These are phyloP conservation scores for Trichoderma endophyticum DNA, from an alignment of 2,329 filamentous ascomycete species.

Conservation along the genomic window DNA sequence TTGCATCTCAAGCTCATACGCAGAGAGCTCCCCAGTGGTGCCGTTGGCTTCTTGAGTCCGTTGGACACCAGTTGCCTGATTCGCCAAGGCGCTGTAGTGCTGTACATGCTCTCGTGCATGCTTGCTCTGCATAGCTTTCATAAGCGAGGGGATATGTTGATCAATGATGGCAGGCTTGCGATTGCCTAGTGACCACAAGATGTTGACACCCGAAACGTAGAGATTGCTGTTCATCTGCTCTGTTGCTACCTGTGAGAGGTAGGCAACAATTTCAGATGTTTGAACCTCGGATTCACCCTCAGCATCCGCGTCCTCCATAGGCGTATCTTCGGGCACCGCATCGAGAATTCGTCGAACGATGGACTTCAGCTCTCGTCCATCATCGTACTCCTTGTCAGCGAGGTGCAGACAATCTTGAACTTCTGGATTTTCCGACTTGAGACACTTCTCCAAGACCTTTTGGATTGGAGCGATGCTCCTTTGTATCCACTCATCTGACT, in stretches of 20 bases:
- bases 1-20: constrained; percentile 82
- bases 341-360: constrained; percentile 81
- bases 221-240: constrained; percentile 80
- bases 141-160: constrained; percentile 78
- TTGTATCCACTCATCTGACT: constrained; percentile 86
- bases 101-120: constrained; percentile 90
- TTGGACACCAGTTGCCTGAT: constrained; percentile 45
- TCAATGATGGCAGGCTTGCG: constrained; percentile 86
- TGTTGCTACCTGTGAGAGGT: constrained; percentile 79
- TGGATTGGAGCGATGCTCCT: constrained; percentile 74
- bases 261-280: constrained; percentile 82
- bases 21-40: constrained; percentile 56
- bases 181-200: constrained; percentile 86
- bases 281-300: constrained; percentile 80
- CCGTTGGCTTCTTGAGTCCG: constrained; percentile 54
- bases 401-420: constrained; percentile 89
- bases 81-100: constrained; percentile 61
- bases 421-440: constrained; percentile 85
- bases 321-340: constrained; percentile 73
- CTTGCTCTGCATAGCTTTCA: constrained; percentile 91
- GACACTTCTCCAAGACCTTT: constrained; percentile 82
- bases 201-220: constrained; percentile 85
- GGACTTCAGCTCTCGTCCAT: constrained; percentile 68
- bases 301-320: constrained; percentile 73
- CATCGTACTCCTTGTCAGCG: constrained; percentile 65